Base-by-base conservation (phyloP, 169 alveolate species). In the Perkinsus olseni region DNA sequence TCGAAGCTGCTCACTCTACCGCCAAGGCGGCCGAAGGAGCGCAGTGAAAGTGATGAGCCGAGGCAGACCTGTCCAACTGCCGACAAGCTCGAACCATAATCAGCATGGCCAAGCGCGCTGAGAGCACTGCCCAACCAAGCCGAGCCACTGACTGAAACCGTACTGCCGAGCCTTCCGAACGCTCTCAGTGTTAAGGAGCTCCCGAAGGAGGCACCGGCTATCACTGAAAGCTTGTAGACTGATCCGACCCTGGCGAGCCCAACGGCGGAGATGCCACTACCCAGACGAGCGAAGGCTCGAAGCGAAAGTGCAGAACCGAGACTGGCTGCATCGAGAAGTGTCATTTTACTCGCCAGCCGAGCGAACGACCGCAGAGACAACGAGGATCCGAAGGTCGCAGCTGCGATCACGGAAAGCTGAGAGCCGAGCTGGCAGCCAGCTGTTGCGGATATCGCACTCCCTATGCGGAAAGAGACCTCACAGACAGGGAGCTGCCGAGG, bases 401-500 rank as follows among this genome's bases (percentile, higher is more conserved):
- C 38, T 21, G 82, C 95, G 11, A 74, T 91, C 37, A 48, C 91
- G 10, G 50, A 91, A n/a, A 92, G 10, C 38, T 31, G 38, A 34
- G 74, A 37, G n/a, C 92, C 93, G 28, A 62, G 34, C 28, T 45
- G 36, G 38, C 92, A 34, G 38, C 38, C 6, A n/a, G 93, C 93
- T 21, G 48, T 74, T 38, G 82, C 92, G n/a, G 90, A n/a, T 21
- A 8, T 20, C 0, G 91, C 11, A 28, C 40, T 28, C 38, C 92
- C 92, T 17, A 38, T 17, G 36, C 92, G 92, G 74, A 48, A 50
- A 91, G 40, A 48, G n/a, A 38, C 38, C 92, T 21, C 38, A 91
- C 31, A 36, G 92, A 91, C 62, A 91, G 31, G 20, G 62, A 37
- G 21, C 38, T 20, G 28, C 48, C 37, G 62, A 91, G 31, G 74